Base-by-base conservation (phyloP, 495 filamentous ascomycete genomes). In the Aspergillus leporis region DNA sequence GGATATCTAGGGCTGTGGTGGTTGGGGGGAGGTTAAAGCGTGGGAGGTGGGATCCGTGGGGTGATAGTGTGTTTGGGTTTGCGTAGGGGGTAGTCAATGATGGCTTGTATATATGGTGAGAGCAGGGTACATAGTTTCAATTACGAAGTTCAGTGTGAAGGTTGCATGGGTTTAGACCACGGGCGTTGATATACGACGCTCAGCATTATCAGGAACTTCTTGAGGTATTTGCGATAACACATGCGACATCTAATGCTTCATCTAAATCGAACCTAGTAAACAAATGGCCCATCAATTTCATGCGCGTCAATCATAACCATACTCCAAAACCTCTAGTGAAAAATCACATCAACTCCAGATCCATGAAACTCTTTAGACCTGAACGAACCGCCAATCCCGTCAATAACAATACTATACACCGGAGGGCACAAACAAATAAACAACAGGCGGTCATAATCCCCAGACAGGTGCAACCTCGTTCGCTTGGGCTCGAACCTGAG, bases 1-100 rank as follows among this genome's bases (percentile, higher is more conserved):
- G 41, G n/a, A 40, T 60, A 16, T 64, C 56, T 52, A 61, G 74
- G 32, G 64, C 66, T 41, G 58, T 75, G 3, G 56, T 77, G 8
- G 22, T 25, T 16, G 55, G 63, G 18, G 72, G 72, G 1, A 54
- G 60, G 13, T 50, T 66, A 46, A 66, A 61, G 47, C 49, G 53
- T 36, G 36, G 55, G 5, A 38, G 52, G 18, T 13, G 43, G 19
- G 22, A 47, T 1, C 14, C 40, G n/a, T 53, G 60, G 25, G 30
- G 16, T 16, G 53, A 40, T 22, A 19, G 36, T 19, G 25, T 36
- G 13, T 51, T 50, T 59, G 19, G 32, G 16, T 60, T 57, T 48
- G 52, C 58, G 46, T 53, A 53, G 34, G 31, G 16, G 32, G 16
- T 22, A 34, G 22, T n/a, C n/a, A n/a, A n/a, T n/a, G n/a, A n/a